Evolutionary conservation across 163 green algal genomes (phyloP).

Genomic region (Coccomyxa subellipsoidea): DNA sequence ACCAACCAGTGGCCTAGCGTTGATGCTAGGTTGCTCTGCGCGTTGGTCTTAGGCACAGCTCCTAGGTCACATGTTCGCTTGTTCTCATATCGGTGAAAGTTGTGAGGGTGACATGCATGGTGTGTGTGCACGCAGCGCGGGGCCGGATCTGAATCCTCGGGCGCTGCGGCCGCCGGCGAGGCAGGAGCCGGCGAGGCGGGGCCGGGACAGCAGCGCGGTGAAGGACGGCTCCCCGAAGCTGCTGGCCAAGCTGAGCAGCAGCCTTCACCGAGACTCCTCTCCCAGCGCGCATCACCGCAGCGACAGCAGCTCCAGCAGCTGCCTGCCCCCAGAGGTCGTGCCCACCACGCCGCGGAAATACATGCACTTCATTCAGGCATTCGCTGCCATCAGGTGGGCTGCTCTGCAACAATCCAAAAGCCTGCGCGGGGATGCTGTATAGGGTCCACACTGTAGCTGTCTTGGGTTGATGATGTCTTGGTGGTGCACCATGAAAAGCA

Average conservation of each 20-base stretch:
- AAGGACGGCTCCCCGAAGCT: no score
- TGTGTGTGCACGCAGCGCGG: not conserved
- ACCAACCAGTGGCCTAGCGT: no score
- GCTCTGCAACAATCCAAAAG: not conserved
- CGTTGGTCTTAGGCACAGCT: no score
- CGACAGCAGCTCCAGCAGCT: conserved; percentile 9
- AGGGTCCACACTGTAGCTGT: no score
- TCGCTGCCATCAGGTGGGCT: not conserved
- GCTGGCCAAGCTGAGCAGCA: conserved; percentile 2
- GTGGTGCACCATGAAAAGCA: no score
- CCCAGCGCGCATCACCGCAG: not conserved
- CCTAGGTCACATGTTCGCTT: no score
- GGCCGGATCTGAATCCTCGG: not conserved
- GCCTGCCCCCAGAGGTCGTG: conserved; percentile 22
- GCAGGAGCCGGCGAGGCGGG: conserved; percentile 6
- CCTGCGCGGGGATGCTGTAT: no score
- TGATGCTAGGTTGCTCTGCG: no score
- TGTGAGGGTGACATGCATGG: no score
- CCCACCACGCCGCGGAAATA: conserved; percentile 32
- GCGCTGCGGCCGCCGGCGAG: conserved; percentile 5
- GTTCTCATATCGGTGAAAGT: no score
- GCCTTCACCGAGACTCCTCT: not conserved
- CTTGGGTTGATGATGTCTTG: no score
- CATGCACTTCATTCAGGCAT: conserved; percentile 32
- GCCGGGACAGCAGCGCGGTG: not conserved